Percentiles rank a stretch among this genome's conserved stretches.
These are phyloP conservation scores for Clathrus columnatus DNA, from an alignment of 768 basidiomycete genomes.

Conservation along the genomic window DNA sequence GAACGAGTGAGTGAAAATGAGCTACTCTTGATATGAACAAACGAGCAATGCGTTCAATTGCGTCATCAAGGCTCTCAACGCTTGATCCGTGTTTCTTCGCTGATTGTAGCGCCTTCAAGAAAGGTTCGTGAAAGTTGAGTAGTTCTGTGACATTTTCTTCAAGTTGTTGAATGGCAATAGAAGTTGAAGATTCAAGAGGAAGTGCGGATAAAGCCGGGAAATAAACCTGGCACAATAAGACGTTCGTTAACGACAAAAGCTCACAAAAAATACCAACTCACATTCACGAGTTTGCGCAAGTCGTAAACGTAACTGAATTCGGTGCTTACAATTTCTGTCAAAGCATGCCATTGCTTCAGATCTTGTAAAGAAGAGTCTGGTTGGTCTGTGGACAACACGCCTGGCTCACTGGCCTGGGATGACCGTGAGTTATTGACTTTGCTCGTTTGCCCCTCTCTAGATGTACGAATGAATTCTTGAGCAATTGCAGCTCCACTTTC, in stretches of 20 bases:
- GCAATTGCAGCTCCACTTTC: too few relatives aligned
- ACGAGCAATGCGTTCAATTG: conserved; percentile 42
- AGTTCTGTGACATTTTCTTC: conserved; percentile 63
- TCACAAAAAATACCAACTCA: conserved; percentile 27
- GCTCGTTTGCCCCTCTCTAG: too few relatives aligned
- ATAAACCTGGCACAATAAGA: conserved; percentile 44
- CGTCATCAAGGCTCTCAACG: conserved; percentile 29
- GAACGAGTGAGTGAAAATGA: neutral
- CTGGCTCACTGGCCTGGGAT: too few relatives aligned
- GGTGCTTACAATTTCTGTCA: conserved; percentile 77
- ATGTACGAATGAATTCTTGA: too few relatives aligned
- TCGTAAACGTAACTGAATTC: conserved; percentile 79
- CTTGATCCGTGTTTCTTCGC: conserved; percentile 33
- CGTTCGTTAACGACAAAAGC: conserved; percentile 1
- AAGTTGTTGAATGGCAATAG: conserved; percentile 44
- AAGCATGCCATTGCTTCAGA: conserved; percentile 48
- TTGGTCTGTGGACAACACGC: neutral
- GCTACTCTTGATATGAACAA: conserved; percentile 52
- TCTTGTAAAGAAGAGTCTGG: neutral
- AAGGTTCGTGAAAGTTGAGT: conserved; percentile 57
- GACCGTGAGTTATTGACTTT: too few relatives aligned
- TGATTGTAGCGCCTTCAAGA: conserved; percentile 45
- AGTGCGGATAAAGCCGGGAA: conserved; percentile 48
- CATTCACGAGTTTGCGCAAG: conserved; percentile 66
- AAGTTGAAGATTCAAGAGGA: conserved; percentile 20